Conservation (phyloP, 2,329 filamentous ascomycete genomes). For the Trichophyton rubrum region DNA sequence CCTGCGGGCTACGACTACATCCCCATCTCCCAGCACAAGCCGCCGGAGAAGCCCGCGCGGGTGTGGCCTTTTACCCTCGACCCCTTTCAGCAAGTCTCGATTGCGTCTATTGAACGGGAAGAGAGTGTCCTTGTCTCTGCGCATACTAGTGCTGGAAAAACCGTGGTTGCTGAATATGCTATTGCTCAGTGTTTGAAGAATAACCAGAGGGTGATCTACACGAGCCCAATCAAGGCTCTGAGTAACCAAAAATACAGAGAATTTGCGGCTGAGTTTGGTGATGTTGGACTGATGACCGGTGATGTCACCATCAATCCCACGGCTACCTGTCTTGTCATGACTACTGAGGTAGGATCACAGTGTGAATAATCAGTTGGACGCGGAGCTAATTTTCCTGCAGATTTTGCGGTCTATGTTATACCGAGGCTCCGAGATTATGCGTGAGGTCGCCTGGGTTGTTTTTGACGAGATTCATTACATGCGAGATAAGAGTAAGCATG, state of each 20-base stretch:
- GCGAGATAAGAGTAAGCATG: conserved; percentile 58
- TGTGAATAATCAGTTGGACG: background rate
- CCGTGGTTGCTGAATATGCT: conserved; percentile 94
- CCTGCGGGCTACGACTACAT: conserved; percentile 90
- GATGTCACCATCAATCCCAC: conserved; percentile 99
- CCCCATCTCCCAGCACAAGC: conserved; percentile 86
- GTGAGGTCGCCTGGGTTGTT: conserved; percentile 94
- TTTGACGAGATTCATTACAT: conserved; percentile 99
- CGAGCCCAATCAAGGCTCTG: conserved; percentile 94
- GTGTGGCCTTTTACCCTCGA: conserved; percentile 84
- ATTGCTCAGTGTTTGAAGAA: conserved; percentile 94
- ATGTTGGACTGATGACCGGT: conserved; percentile 95
- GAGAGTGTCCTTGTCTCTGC: conserved; percentile 96
- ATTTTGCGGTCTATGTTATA: conserved; percentile 99
- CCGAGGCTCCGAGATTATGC: conserved; percentile 96
- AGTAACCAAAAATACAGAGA: conserved; percentile 99
- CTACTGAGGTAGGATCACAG: conserved; percentile 53
- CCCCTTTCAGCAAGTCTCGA: conserved; percentile 91
- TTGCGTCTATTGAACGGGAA: conserved; percentile 86
- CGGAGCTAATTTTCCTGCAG: conserved; percentile 19
- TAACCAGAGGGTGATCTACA: conserved; percentile 98
- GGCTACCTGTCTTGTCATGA: conserved; percentile 96
- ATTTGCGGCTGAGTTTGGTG: conserved; percentile 88
- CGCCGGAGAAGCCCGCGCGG: conserved; percentile 74
- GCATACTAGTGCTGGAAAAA: conserved; percentile 95